Evolutionary conservation across 352 stramenopile species (phyloP).

Genomic region (Phytophthora crassamura): DNA sequence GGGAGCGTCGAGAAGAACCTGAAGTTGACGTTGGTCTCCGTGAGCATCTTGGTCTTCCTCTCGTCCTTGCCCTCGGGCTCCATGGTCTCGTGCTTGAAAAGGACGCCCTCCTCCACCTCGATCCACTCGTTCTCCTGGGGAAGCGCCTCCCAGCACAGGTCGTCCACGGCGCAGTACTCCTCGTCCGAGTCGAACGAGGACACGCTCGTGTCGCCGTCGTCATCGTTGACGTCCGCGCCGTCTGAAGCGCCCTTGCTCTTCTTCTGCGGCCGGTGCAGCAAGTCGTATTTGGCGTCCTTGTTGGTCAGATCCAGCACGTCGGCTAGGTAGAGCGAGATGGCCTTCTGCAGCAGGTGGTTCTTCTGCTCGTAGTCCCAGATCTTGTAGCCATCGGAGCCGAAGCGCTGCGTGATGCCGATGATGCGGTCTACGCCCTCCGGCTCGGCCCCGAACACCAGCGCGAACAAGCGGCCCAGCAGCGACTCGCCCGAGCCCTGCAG

Average conservation of each 20-base stretch:
- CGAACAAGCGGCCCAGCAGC: no score
- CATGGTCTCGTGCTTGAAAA: slow-evolving; percentile 56
- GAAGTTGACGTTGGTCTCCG: slow-evolving; percentile 39
- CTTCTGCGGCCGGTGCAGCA: no score
- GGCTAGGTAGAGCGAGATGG: slow-evolving; percentile 56
- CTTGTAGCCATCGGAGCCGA: slow-evolving; percentile 45
- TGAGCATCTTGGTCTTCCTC: slow-evolving; percentile 32
- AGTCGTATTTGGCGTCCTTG: slow-evolving; percentile 52
- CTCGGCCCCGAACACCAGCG: no score
- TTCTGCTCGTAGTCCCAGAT: slow-evolving; percentile 52
- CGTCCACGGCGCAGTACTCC: slow-evolving; percentile 40
- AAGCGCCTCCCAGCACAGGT: slow-evolving; percentile 48
- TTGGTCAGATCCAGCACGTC: slow-evolving; percentile 47
- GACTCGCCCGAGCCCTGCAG: no score
- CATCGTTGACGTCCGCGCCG: no score
- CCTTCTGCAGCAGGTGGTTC: slow-evolving; percentile 62
- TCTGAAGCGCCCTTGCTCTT: no score
- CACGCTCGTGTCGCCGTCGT: slow-evolving; percentile 34
- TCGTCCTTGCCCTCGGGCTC: slow-evolving; percentile 29
- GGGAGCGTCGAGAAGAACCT: slow-evolving; percentile 32
- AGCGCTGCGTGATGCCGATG: slow-evolving; percentile 51
- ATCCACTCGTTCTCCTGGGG: slow-evolving; percentile 55
- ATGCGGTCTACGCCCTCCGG: slow-evolving; percentile 41
- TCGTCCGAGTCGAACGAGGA: slow-evolving; percentile 36
- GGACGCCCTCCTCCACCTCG: slow-evolving; percentile 46